These are phyloP conservation scores for Penicillium samsonianum DNA, from an alignment of 495 filamentous ascomycete species.

Conservation along the genomic window DNA sequence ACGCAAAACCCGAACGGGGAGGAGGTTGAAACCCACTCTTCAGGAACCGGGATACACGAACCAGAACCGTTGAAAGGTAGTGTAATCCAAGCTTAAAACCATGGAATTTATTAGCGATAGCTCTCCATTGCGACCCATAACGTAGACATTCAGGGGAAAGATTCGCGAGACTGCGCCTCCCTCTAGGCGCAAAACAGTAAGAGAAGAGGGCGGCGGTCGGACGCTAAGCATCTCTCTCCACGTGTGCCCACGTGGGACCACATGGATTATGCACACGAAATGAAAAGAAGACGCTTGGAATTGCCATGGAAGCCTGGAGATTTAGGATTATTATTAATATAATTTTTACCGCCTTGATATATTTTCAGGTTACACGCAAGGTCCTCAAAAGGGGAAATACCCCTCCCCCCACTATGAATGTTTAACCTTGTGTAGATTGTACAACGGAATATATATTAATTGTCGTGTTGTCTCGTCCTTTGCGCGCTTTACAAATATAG, in stretches of 20 bases:
- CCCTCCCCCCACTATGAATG: slow-evolving; percentile 7
- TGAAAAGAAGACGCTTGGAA: slow-evolving; percentile 35
- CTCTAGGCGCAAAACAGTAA: slow-evolving; percentile 19
- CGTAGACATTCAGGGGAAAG: slow-evolving; percentile 1
- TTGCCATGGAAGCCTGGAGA: slow-evolving; percentile 25
- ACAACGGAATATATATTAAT: not conserved
- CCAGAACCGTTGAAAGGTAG: not conserved
- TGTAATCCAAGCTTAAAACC: not conserved
- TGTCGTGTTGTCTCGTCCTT: not conserved
- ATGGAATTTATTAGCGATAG: slow-evolving; percentile 7
- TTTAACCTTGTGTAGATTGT: not conserved
- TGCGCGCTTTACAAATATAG: not conserved
- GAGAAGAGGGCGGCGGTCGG: slow-evolving; percentile 24
- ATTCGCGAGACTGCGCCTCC: slow-evolving; percentile 16
- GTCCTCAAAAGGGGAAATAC: slow-evolving; percentile 3
- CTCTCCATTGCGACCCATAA: not conserved
- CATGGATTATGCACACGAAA: slow-evolving; percentile 34
- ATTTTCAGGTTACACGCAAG: slow-evolving; percentile 1
- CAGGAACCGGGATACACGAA: slow-evolving; percentile 1
- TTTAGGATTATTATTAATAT: slow-evolving; percentile 2
- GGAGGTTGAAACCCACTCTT: not conserved
- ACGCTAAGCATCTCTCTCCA: slow-evolving; percentile 34
- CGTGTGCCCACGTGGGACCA: slow-evolving; percentile 45
- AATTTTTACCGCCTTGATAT: not conserved
- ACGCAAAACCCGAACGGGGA: not conserved